Evolutionary conservation across 1,139 yeast species (phyloP).

Genomic region (Geotrichum candidum): DNA sequence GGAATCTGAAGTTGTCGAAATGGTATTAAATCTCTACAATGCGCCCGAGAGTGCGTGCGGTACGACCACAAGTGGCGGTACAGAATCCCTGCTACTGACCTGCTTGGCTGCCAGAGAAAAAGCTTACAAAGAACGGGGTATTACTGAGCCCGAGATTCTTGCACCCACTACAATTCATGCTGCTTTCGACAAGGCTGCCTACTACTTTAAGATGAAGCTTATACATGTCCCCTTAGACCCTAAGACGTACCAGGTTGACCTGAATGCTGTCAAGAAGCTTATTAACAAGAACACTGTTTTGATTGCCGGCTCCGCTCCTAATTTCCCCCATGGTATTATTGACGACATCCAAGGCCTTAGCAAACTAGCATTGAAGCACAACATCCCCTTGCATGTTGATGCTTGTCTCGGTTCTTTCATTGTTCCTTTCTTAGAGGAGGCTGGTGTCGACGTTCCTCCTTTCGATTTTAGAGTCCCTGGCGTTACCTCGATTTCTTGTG

Average conservation of each 20-base stretch:
- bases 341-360: conserved; percentile 80
- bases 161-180: conserved; percentile 92
- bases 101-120: conserved; percentile 75
- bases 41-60: conserved; percentile 75
- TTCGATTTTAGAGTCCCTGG: conserved; percentile 90
- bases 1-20: conserved; percentile 92
- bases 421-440: conserved; percentile 67
- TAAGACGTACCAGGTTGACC: conserved; percentile 59
- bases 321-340: conserved; percentile 92
- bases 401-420: conserved; percentile 93
- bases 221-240: conserved; percentile 78
- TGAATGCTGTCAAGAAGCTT: conserved; percentile 53
- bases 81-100: conserved; percentile 81
- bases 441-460: conserved; percentile 47
- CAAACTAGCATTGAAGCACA: conserved; percentile 53
- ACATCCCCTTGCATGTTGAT: conserved; percentile 86
- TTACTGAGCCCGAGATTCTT: conserved; percentile 74
- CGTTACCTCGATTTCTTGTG: conserved; percentile 96
- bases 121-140: conserved; percentile 57
- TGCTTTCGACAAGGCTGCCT: conserved; percentile 90
- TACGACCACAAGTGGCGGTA: conserved; percentile 94
- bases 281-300: conserved; percentile 76
- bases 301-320: conserved; percentile 90
- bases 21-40: conserved; percentile 76
- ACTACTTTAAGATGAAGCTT: conserved; percentile 79